Evolutionary conservation across 192 early-diverging fungal species (phyloP).

Genomic region (Anaeromyces robustus): DNA sequence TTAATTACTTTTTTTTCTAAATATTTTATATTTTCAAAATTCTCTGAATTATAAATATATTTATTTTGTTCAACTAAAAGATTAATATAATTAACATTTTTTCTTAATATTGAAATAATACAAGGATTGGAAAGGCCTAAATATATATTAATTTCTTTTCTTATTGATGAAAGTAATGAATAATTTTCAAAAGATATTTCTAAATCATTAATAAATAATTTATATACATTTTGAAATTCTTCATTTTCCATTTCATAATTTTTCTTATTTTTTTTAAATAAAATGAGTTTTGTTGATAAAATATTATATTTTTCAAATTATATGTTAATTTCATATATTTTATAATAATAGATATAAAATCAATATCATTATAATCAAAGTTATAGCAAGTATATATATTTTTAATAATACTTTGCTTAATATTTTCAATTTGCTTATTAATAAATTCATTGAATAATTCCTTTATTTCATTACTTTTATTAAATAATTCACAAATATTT

Average conservation of each 20-base stretch:
- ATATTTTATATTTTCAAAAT: too few relatives aligned
- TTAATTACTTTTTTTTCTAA: neutral
- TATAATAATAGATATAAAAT: neutral
- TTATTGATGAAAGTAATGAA: neutral
- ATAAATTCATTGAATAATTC: neutral
- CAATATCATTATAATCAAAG: neutral
- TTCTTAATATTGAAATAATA: neutral
- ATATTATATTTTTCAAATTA: neutral
- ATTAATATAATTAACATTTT: neutral
- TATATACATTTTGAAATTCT: neutral
- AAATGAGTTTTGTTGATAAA: neutral
- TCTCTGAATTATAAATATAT: too few relatives aligned
- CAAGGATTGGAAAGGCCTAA: neutral
- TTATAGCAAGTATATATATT: neutral
- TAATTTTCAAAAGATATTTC: neutral
- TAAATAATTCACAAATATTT: neutral
- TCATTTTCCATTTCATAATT: neutral
- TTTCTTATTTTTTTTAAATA: too few relatives aligned
- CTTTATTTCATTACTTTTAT: neutral
- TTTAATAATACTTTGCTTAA: neutral
- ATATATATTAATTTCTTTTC: neutral
- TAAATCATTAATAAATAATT: neutral
- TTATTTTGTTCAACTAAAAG: too few relatives aligned
- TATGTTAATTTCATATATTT: neutral
- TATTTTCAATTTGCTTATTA: neutral